Conservation (phyloP, 1,284 basidiomycete species). For the Cutaneotrichosporon cyanovorans region DNA sequence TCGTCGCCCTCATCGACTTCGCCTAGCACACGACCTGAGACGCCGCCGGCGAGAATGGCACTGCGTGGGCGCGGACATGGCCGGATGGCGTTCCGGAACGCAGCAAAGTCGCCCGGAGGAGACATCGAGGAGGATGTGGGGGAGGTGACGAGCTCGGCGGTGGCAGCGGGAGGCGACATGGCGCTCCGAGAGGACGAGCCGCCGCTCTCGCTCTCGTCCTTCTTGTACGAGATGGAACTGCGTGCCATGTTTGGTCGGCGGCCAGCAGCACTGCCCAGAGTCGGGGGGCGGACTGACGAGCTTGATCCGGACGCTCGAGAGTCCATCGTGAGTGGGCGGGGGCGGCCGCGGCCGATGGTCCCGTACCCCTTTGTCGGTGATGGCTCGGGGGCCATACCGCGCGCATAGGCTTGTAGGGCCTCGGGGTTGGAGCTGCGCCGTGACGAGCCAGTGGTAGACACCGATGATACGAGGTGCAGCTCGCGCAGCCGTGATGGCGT, state of each 20-base stretch:
- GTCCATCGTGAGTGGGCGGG: conserved; percentile 22
- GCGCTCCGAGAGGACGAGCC: conserved; percentile 16
- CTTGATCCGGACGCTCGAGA: background rate
- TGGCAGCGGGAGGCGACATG: conserved; percentile 11
- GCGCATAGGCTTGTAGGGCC: conserved; percentile 5
- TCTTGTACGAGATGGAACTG: conserved; percentile 40
- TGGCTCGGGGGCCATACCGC: conserved; percentile 5
- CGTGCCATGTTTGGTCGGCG: conserved; percentile 6
- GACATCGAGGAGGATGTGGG: conserved; percentile 1
- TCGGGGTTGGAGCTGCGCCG: conserved; percentile 21
- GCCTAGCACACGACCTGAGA: conserved; percentile 28
- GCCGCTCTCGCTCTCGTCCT: conserved; percentile 23
- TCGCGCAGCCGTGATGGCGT: conserved; percentile 29
- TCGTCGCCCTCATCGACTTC: conserved; percentile 36
- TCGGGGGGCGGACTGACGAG: background rate
- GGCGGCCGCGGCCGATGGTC: conserved; percentile 29
- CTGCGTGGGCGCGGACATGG: conserved; percentile 35
- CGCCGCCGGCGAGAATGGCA: conserved; percentile 18
- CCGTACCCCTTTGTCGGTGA: conserved; percentile 28
- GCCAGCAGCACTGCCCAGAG: background rate
- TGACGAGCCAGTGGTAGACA: conserved; percentile 11
- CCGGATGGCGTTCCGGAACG: conserved; percentile 6
- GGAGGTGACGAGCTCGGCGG: conserved; percentile 4
- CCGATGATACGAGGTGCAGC: conserved; percentile 31
- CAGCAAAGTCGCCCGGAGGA: conserved; percentile 18